phyloP scores from a whole-genome alignment of 1,284 basidiomycete genomes.

The Pyrrhoderma noxium region DNA sequence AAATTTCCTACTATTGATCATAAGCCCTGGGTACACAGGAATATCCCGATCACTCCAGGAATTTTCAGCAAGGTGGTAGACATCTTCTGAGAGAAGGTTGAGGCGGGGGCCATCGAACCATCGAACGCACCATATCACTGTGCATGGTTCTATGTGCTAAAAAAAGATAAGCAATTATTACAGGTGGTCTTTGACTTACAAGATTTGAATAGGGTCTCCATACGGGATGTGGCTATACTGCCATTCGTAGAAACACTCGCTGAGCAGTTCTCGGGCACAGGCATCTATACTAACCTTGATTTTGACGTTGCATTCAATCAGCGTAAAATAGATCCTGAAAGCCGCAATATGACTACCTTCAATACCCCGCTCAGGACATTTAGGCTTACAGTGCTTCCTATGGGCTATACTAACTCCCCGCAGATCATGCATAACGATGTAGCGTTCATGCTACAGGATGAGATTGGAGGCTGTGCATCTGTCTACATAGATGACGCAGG shows the following conservation, averaged over 20 bases:
- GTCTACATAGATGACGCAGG: conserved; percentile 23
- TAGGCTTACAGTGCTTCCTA: conserved; percentile 28
- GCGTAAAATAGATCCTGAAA: conserved; percentile 16
- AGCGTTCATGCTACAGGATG: conserved; percentile 26
- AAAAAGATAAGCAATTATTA: conserved; percentile 25
- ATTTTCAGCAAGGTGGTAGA: conserved; percentile 30
- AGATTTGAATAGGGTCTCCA: conserved; percentile 23
- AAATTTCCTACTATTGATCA: conserved; percentile 31
- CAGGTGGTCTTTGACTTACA: conserved; percentile 27
- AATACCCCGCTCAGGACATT: conserved; percentile 26
- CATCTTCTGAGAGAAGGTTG: conserved; percentile 27
- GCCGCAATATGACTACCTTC: conserved; percentile 22
- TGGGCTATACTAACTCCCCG: conserved; percentile 32
- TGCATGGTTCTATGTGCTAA: conserved; percentile 36
- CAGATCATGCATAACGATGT: conserved; percentile 32
- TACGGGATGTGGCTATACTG: conserved; percentile 27
- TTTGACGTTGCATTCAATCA: conserved; percentile 29
- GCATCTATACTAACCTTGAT: conserved; percentile 28
- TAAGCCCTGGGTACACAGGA: conserved; percentile 29
- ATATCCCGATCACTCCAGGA: conserved; percentile 34
- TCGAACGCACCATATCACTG: conserved; percentile 30
- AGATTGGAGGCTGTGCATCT: conserved; percentile 23
- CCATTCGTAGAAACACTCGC: conserved; percentile 30
- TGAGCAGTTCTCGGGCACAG: conserved; percentile 27
- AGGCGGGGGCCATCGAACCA: conserved; percentile 26